These are phyloP conservation scores for Krasilnikovozyma curviuscula DNA, from an alignment of 768 basidiomycete species.

Conservation along the genomic window DNA sequence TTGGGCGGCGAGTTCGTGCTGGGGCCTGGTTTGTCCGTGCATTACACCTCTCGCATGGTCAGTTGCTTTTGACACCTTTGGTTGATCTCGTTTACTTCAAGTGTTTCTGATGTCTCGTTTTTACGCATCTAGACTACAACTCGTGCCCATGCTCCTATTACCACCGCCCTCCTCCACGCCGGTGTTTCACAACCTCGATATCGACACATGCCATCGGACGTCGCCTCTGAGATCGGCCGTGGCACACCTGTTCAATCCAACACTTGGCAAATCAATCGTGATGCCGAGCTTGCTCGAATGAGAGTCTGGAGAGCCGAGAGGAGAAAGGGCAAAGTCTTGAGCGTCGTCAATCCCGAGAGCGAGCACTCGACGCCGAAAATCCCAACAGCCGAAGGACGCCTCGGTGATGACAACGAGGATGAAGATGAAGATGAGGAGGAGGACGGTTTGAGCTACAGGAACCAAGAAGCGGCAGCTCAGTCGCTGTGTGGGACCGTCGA, in stretches of 20 bases:
- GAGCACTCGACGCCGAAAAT: too few species aligned
- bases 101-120: too few species aligned
- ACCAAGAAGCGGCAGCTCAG: too few species aligned
- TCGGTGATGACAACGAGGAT: neutral
- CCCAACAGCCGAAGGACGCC: neutral
- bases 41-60: slow-evolving; percentile 72
- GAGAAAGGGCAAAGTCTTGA: slow-evolving; percentile 15
- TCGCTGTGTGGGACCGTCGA: too few species aligned
- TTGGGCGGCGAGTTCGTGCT: slow-evolving; percentile 79
- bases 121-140: too few species aligned
- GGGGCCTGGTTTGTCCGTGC: slow-evolving; percentile 39
- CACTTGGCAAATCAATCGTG: slow-evolving; percentile 29
- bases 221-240: slow-evolving; percentile 1
- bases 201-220: slow-evolving; percentile 1
- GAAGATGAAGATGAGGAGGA: slow-evolving; percentile 1
- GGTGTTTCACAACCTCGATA: slow-evolving; percentile 26
- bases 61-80: too few species aligned
- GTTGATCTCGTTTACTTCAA: too few species aligned
- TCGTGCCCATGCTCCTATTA: slow-evolving; percentile 53
- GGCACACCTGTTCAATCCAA: neutral
- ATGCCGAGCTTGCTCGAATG: slow-evolving; percentile 27
- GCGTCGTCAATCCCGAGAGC: neutral
- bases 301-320: slow-evolving; percentile 20
- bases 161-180: slow-evolving; percentile 46
- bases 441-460: too few species aligned